Conservation (phyloP, 805 yeast species). For the Kodamaea restingae region DNA sequence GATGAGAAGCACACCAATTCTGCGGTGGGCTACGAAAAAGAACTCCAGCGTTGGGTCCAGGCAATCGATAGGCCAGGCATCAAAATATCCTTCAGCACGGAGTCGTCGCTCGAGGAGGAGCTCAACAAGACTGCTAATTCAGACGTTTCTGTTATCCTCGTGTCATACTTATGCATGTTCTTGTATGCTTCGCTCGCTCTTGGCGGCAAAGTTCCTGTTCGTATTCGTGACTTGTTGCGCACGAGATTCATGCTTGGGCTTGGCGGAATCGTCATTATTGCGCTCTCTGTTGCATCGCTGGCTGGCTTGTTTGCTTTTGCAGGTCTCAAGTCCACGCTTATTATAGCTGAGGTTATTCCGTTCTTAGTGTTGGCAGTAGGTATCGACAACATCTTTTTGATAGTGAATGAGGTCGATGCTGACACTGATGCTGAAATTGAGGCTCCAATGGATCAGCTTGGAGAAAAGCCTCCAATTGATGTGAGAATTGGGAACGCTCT, state of each 20-base stretch:
- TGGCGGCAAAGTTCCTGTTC: conserved; percentile 31
- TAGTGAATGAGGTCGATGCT: conserved; percentile 63
- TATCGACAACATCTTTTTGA: conserved; percentile 87
- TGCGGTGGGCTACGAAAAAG: conserved; percentile 66
- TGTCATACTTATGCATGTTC: conserved; percentile 85
- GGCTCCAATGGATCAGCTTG: too few relatives aligned
- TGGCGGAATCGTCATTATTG: conserved; percentile 78
- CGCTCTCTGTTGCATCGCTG: conserved; percentile 75
- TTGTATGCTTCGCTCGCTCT: conserved; percentile 80
- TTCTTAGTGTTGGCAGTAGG: conserved; percentile 91
- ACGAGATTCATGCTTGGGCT: conserved; percentile 76
- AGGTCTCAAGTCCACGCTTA: conserved; percentile 83
- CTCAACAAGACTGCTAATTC: conserved; percentile 76
- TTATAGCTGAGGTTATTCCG: conserved; percentile 95
- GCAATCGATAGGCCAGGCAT: conserved; percentile 36
- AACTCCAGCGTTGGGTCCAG: conserved; percentile 44
- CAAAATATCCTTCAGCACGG: conserved; percentile 72
- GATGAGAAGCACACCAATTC: conserved; percentile 35
- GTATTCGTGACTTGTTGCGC: conserved; percentile 31
- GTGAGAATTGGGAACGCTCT: conserved; percentile 61
- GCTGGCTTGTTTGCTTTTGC: conserved; percentile 74
- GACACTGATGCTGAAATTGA: not conserved
- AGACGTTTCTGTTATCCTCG: conserved; percentile 62
- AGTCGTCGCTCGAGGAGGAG: conserved; percentile 79
- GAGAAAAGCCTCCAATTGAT: conserved; percentile 41